phyloP scores from a whole-genome alignment of 225 moss, liverwort and hornwort species.

The Physcomitrellopsis africana region DNA sequence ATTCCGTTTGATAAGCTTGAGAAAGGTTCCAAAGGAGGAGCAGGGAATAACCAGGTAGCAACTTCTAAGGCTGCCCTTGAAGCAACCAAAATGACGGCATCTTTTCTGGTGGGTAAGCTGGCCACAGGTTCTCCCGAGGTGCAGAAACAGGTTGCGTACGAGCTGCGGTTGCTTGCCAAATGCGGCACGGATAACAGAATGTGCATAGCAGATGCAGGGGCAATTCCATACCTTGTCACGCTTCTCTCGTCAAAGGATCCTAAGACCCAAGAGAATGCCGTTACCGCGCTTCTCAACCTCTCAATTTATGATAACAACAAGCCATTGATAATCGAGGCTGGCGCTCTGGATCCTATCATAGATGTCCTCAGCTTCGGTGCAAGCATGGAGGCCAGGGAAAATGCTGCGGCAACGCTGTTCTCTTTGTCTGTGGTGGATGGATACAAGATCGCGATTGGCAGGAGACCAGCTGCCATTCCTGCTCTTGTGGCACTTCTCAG shows the following conservation, averaged over 20 bases:
- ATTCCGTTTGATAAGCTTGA: slow-evolving; percentile 70
- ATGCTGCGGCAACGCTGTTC: slow-evolving; percentile 71
- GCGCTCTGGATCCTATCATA: slow-evolving; percentile 57
- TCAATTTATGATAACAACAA: slow-evolving; percentile 80
- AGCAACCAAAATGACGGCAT: slow-evolving; percentile 75
- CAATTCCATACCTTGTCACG: slow-evolving; percentile 57
- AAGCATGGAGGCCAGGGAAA: slow-evolving; percentile 67
- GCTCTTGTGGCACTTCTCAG: slow-evolving; percentile 61
- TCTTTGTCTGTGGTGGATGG: slow-evolving; percentile 67
- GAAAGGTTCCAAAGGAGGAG: slow-evolving; percentile 50
- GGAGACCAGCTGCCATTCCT: slow-evolving; percentile 40
- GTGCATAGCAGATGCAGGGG: slow-evolving; percentile 74
- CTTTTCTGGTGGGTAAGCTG: slow-evolving; percentile 66
- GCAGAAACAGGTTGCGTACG: slow-evolving; percentile 69
- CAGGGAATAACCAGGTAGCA: slow-evolving; percentile 41
- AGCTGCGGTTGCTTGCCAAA: slow-evolving; percentile 70
- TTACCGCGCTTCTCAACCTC: slow-evolving; percentile 70
- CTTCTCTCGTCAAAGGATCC: slow-evolving; percentile 68
- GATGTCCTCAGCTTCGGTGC: slow-evolving; percentile 55
- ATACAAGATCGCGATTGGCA: slow-evolving; percentile 64
- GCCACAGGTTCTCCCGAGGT: slow-evolving; percentile 66
- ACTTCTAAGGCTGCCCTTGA: slow-evolving; percentile 66
- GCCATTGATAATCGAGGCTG: slow-evolving; percentile 57
- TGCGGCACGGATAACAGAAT: slow-evolving; percentile 73
- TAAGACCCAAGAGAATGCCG: slow-evolving; percentile 77